Evolutionary conservation across 75 land plant species (phyloP), one percentile per base, ranked within the genome.

Genomic region (Azolla pinnata): DNA sequence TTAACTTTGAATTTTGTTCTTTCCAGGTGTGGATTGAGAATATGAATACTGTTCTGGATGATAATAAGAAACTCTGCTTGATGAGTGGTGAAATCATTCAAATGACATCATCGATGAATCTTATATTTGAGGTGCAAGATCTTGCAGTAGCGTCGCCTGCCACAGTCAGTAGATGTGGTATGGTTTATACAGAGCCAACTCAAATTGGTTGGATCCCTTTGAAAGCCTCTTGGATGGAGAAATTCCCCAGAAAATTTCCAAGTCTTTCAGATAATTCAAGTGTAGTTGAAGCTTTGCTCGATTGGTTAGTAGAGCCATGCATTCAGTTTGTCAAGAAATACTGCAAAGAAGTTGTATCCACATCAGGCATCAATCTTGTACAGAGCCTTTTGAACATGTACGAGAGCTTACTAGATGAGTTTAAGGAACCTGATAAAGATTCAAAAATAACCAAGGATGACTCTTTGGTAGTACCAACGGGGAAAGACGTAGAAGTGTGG

Each of bases 131-230:
- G 55, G 75, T 73, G 46, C 75, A 73, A 61, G 75, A 73, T 50
- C 32, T 73, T 26, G 75, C 75, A 44, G 75, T 67, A 25, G 75
- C 75, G 2, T 73, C 75, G n/a, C 75, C 75, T n/a, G 75, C 75
- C 16, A 73, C 75, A 5, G 75, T 73, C 0, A 73, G 75, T 29
- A 31, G 75, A 33, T 73, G 75, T 34, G 75, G 75, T 7, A 73
- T 73, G 75, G 75, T 73, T 2, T 73, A 73, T n/a, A 68, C 70
- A 60, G 75, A 73, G 29, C 75, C 75, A 24, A 73, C 70, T 44
- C 70, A 67, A 21, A 66, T 73, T 20, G 75, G 75, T n/a, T 67
- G 64, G 35, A 35, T 61, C 44, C 75, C 75, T 17, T 27, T 73
- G 42, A 62, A 67, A 21, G 53, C 24, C 44, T 73, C 75, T 0